A percentile compares a stretch with the other conserved stretches of the same genome.
These are phyloP conservation scores for Staphylotrichum tortipilum DNA, from an alignment of 495 filamentous ascomycete species.

Conservation along the genomic window DNA sequence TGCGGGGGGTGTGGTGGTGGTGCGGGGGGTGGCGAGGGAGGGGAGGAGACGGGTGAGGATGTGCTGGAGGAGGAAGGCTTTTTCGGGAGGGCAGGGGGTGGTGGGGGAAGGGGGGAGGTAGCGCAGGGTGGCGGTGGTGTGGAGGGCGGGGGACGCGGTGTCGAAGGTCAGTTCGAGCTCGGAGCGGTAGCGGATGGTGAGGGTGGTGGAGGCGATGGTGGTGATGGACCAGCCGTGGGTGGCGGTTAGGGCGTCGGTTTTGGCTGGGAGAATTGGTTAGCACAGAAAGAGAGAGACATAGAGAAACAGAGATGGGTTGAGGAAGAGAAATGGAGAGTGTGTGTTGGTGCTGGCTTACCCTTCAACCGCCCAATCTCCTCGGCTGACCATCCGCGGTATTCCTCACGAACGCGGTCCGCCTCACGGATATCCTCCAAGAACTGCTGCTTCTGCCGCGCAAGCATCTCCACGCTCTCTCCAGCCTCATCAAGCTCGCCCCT, in stretches of 20 bases:
- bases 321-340: too few relatives aligned
- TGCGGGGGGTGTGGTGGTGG: slow-evolving; percentile 34
- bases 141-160: slow-evolving; percentile 46
- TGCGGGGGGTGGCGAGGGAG: slow-evolving; percentile 38
- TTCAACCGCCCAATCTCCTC: slow-evolving; percentile 67
- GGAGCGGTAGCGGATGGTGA: slow-evolving; percentile 71
- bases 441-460: slow-evolving; percentile 56
- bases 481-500: slow-evolving; percentile 54
- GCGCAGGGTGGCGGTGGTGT: slow-evolving; percentile 32
- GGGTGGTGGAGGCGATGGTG: slow-evolving; percentile 46
- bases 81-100: slow-evolving; percentile 43
- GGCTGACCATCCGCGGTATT: slow-evolving; percentile 81
- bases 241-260: slow-evolving; percentile 56
- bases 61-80: slow-evolving; percentile 63
- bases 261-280: slow-evolving; percentile 38
- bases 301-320: too few relatives aligned
- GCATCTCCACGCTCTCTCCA: slow-evolving; percentile 49
- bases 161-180: slow-evolving; percentile 74
- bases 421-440: slow-evolving; percentile 67
- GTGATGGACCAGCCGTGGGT: slow-evolving; percentile 75
- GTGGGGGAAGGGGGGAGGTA: slow-evolving; percentile 45
- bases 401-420: slow-evolving; percentile 74
- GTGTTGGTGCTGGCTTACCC: slow-evolving; percentile 40
- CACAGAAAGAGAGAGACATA: too few relatives aligned
- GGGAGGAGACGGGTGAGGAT: slow-evolving; percentile 50